Percentiles rank a stretch among this genome's conserved stretches.
Evolutionary conservation across 306 rosid genomes (phyloP).

Genomic region (Herpetospermum pedunculosum): DNA sequence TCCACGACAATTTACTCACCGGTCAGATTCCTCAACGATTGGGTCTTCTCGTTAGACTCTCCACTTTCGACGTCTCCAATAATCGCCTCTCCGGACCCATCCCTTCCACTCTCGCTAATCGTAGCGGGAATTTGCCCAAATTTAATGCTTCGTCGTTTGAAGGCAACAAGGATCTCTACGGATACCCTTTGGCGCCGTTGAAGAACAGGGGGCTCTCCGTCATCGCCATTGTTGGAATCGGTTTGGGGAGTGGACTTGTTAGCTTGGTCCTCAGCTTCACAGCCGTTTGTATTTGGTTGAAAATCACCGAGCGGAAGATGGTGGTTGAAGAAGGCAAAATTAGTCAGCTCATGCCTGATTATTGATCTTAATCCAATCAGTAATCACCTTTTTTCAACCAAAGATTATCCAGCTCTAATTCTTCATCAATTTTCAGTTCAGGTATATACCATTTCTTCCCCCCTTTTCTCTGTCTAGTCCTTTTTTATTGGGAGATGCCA

Average conservation of each 20-base stretch:
- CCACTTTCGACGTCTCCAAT: constrained; percentile 74
- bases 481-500: neutral
- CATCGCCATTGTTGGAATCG: constrained; percentile 78
- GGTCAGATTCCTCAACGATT: constrained; percentile 85
- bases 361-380: constrained; percentile 39
- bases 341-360: constrained; percentile 85
- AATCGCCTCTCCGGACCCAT: constrained; percentile 74
- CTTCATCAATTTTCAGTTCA: constrained; percentile 8
- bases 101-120: constrained; percentile 45
- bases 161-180: constrained; percentile 85
- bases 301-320: constrained; percentile 65
- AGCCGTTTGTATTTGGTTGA: constrained; percentile 91
- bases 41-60: constrained; percentile 64
- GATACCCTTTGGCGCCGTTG: constrained; percentile 65
- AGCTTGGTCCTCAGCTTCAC: constrained; percentile 81
- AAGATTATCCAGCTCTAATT: constrained; percentile 2
- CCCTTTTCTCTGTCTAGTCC: neutral
- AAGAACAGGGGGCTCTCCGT: constrained; percentile 49
- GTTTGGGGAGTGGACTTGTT: constrained; percentile 82
- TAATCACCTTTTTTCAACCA: neutral
- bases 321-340: constrained; percentile 69
- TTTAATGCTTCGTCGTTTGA: constrained; percentile 62
- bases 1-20: constrained; percentile 54
- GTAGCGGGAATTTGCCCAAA: constrained; percentile 56
- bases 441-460: constrained; percentile 16